Evolutionary conservation across 1,284 basidiomycete genomes (phyloP).

Genomic region (Heterobasidion annosum): DNA sequence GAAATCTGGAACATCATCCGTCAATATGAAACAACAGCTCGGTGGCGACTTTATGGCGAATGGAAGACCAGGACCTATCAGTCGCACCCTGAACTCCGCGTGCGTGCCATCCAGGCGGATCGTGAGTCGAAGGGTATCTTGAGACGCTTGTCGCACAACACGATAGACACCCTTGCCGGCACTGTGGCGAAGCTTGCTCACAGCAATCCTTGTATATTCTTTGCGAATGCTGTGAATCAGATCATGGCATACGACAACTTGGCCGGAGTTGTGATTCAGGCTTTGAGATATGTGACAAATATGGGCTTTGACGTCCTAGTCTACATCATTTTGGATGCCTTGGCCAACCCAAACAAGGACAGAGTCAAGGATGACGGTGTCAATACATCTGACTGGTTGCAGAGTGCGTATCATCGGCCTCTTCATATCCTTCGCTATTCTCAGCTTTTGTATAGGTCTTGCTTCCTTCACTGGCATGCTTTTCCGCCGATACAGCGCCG

Average conservation of each 20-base stretch:
- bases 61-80: conserved; percentile 76
- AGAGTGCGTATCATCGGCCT: conserved; percentile 52
- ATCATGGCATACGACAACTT: conserved; percentile 97
- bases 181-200: conserved; percentile 93
- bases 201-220: conserved; percentile 90
- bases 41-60: conserved; percentile 92
- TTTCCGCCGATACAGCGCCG: conserved; percentile 80
- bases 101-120: conserved; percentile 65
- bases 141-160: conserved; percentile 75
- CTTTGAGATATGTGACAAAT: conserved; percentile 82
- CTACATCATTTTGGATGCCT: conserved; percentile 82
- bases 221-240: conserved; percentile 85
- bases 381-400: conserved; percentile 88
- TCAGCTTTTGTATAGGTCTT: conserved; percentile 45
- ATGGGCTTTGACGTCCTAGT: conserved; percentile 94
- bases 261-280: conserved; percentile 84
- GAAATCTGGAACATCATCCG: conserved; percentile 85
- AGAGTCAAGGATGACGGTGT: conserved; percentile 91
- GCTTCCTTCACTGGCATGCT: conserved; percentile 92
- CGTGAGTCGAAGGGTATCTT: conserved; percentile 76
- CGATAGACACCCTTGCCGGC: conserved; percentile 75
- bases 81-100: conserved; percentile 66
- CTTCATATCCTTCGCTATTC: conserved; percentile 4
- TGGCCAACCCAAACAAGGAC: conserved; percentile 80
- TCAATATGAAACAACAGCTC: conserved; percentile 68